Percentiles rank a stretch among this genome's conserved stretches.
phyloP scores from a whole-genome alignment of 352 stramenopile genomes.

The Saprolegnia diclina region DNA sequence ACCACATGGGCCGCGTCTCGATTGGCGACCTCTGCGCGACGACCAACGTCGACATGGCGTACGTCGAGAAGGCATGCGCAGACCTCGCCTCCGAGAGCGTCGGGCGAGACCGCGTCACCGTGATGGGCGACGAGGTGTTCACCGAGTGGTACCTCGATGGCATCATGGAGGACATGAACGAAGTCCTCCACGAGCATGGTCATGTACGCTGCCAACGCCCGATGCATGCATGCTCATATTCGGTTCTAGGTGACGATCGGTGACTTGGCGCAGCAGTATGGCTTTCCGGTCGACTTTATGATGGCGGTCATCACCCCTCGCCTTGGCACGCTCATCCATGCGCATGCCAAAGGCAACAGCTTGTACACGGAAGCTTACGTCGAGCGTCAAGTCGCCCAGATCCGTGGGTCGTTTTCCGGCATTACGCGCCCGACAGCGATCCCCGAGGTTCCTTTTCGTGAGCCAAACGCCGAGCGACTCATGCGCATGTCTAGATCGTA shows the following conservation, averaged over 20 bases:
- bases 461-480: constrained; percentile 27
- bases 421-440: constrained; percentile 65
- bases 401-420: constrained; percentile 59
- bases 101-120: background rate
- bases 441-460: constrained; percentile 42
- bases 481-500: constrained; percentile 7
- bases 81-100: constrained; percentile 35
- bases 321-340: constrained; percentile 50
- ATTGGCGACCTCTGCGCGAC: constrained; percentile 59
- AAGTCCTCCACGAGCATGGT: constrained; percentile 64
- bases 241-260: constrained; percentile 40
- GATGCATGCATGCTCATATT: background rate
- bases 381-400: constrained; percentile 48
- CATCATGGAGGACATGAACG: constrained; percentile 79
- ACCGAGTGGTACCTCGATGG: constrained; percentile 77
- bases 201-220: constrained; percentile 28
- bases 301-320: constrained; percentile 56
- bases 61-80: constrained; percentile 57
- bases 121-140: constrained; percentile 63
- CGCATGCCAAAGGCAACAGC: constrained; percentile 55
- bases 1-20: constrained; percentile 58
- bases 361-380: constrained; percentile 78
- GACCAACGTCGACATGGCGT: constrained; percentile 63
- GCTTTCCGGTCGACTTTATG: constrained; percentile 81
- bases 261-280: constrained; percentile 72